These are phyloP conservation scores for Parsonsia alboflavescens DNA, from an alignment of 257 asterid genomes.

Conservation along the genomic window DNA sequence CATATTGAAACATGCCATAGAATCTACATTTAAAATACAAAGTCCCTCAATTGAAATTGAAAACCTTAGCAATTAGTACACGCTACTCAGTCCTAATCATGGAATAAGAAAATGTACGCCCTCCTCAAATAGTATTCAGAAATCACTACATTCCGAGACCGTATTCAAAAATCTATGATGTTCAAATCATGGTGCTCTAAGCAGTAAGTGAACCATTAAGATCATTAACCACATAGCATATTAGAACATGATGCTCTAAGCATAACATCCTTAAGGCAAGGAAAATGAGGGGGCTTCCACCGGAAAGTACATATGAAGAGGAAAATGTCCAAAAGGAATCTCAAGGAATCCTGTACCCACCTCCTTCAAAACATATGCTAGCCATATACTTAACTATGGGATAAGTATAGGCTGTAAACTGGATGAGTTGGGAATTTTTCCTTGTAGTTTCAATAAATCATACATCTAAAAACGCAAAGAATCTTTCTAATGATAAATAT, in stretches of 20 bases:
- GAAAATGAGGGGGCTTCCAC: background rate
- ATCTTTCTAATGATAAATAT: background rate
- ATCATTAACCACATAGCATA: background rate
- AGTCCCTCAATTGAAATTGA: too few species aligned
- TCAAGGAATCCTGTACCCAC: background rate
- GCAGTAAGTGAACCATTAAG: background rate
- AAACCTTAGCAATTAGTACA: background rate
- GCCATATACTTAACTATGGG: background rate
- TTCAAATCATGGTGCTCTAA: background rate
- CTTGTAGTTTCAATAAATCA: background rate
- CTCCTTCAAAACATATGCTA: background rate
- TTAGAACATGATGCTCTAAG: background rate
- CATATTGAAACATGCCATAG: too few species aligned
- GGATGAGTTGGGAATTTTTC: background rate
- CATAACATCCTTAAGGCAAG: background rate
- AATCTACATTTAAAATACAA: too few species aligned
- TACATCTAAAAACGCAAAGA: background rate
- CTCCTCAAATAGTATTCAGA: background rate
- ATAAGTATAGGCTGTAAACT: background rate
- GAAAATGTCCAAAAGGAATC: background rate
- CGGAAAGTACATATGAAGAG: background rate
- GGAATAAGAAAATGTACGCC: background rate
- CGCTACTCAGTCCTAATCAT: background rate
- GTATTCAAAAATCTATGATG: background rate
- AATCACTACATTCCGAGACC: background rate